These are phyloP conservation scores for Macroventuria anomochaeta DNA, from an alignment of 2,329 filamentous ascomycete genomes.

Conservation along the genomic window DNA sequence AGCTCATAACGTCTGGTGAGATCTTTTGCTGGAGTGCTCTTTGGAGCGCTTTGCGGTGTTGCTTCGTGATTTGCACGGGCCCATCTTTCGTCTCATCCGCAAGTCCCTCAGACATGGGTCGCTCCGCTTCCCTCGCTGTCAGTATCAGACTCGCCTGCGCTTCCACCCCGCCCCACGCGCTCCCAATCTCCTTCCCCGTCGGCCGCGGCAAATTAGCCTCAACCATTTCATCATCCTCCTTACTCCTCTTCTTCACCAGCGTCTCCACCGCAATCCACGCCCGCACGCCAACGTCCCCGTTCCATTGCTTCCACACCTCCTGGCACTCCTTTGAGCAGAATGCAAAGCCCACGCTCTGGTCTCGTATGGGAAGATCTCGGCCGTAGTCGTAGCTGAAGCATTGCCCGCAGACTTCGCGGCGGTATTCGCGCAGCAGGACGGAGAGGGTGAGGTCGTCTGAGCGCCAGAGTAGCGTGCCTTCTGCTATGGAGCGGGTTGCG, in stretches of 20 bases:
- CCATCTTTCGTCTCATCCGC: not conserved
- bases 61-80: slow-evolving; percentile 36
- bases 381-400: slow-evolving; percentile 57
- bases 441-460: slow-evolving; percentile 49
- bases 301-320: slow-evolving; percentile 42
- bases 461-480: slow-evolving; percentile 46
- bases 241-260: slow-evolving; percentile 40
- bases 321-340: slow-evolving; percentile 52
- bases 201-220: slow-evolving; percentile 39
- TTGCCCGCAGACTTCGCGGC: slow-evolving; percentile 57
- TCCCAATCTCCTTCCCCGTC: slow-evolving; percentile 33
- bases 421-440: slow-evolving; percentile 55
- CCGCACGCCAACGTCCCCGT: slow-evolving; percentile 37
- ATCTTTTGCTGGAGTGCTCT: slow-evolving; percentile 40
- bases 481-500: slow-evolving; percentile 44
- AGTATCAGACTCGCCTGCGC: slow-evolving; percentile 39
- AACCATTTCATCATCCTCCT: slow-evolving; percentile 45
- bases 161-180: slow-evolving; percentile 35
- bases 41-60: slow-evolving; percentile 40
- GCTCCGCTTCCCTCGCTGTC: slow-evolving; percentile 26
- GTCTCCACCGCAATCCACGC: slow-evolving; percentile 46
- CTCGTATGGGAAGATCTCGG: slow-evolving; percentile 49
- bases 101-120: not conserved
- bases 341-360: slow-evolving; percentile 49
- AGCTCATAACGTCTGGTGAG: slow-evolving; percentile 51